Conservation (phyloP, 140 eudicot species). For the Senecio squalidus region DNA sequence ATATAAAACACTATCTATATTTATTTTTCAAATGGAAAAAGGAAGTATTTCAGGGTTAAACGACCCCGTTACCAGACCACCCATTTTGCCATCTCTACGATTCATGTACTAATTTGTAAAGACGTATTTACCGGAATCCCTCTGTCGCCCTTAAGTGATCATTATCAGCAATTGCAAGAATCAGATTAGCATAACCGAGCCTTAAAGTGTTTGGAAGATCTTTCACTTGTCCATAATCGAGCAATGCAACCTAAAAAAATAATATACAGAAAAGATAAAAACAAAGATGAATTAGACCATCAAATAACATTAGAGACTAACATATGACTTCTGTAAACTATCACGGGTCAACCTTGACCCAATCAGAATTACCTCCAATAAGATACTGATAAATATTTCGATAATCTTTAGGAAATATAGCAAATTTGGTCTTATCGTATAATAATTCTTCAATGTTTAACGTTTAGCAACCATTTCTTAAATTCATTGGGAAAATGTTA, state of each 20-base stretch:
- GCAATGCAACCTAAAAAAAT: constrained; percentile 68
- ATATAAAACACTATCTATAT: not conserved
- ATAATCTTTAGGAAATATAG: not conserved
- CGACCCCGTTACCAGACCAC: not conserved
- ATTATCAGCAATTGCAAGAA: constrained; percentile 85
- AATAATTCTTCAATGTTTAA: not conserved
- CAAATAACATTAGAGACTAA: not conserved
- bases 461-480: not conserved
- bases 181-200: constrained; percentile 86
- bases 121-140: constrained; percentile 57
- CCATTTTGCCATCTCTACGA: not conserved
- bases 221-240: constrained; percentile 98
- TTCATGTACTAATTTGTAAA: not conserved
- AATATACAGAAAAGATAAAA: not conserved
- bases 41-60: no score
- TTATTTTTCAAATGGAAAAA: no score
- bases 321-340: not conserved
- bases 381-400: no score
- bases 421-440: not conserved
- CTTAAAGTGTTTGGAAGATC: constrained; percentile 81
- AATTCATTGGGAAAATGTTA: constrained; percentile 4
- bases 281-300: not conserved
- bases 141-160: constrained; percentile 67
- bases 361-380: no score
- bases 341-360: no score